These are phyloP conservation scores for Schwanniomyces occidentalis DNA, from an alignment of 805 yeast genomes.

Conservation along the genomic window DNA sequence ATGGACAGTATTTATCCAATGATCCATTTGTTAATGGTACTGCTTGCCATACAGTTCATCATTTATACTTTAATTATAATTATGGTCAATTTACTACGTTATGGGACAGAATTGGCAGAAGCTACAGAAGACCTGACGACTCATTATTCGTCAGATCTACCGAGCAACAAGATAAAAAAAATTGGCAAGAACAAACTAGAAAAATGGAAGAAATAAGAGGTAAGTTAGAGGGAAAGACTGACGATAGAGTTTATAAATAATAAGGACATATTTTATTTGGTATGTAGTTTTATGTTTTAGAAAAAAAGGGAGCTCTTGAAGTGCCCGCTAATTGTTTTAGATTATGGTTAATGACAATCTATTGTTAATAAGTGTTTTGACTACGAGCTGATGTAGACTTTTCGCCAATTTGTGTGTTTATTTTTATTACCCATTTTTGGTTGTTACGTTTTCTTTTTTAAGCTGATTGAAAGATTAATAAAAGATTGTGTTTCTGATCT, in stretches of 20 bases:
- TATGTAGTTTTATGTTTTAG: no score
- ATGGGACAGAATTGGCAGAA: slow-evolving; percentile 96
- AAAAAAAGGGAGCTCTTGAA: no score
- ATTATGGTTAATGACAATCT: no score
- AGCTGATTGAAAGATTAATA: no score
- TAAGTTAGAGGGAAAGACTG: slow-evolving; percentile 74
- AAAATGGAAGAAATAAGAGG: slow-evolving; percentile 79
- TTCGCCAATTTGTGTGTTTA: no score
- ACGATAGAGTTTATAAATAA: slow-evolving; percentile 67
- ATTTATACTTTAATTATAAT: slow-evolving; percentile 94
- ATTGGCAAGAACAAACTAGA: slow-evolving; percentile 70
- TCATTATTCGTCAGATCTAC: slow-evolving; percentile 63
- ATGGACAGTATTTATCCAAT: slow-evolving; percentile 91
- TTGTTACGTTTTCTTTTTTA: no score
- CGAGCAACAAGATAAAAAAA: slow-evolving; percentile 54
- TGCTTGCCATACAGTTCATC: slow-evolving; percentile 97
- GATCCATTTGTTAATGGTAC: slow-evolving; percentile 96
- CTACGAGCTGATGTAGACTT: no score
- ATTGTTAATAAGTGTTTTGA: no score
- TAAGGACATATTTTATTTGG: not conserved
- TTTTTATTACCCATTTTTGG: no score
- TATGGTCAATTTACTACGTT: slow-evolving; percentile 97
- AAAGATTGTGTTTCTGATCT: no score
- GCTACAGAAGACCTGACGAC: slow-evolving; percentile 90
- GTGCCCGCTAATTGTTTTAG: no score